Conservation (phyloP, 1,139 yeast species). For the Saccharomyces hybrid region DNA sequence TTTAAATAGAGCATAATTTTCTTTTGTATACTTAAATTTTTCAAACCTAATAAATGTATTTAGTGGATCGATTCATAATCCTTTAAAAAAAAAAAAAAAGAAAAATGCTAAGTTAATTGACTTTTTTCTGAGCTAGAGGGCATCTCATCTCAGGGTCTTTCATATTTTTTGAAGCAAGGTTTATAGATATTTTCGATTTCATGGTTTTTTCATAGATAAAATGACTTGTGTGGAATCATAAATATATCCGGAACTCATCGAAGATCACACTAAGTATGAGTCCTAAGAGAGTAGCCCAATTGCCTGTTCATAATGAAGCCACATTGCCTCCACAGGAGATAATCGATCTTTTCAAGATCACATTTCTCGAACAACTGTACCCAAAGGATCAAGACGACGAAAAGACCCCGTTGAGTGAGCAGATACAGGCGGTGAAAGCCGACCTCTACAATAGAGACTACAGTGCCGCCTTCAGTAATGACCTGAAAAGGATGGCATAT, state of each 20-base stretch:
- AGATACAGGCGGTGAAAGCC: conserved; percentile 63
- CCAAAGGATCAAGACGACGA: conserved; percentile 27
- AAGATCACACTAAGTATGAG: neutral
- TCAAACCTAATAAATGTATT: neutral
- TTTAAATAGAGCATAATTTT: neutral
- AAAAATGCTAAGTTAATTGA: neutral
- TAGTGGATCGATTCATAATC: neutral
- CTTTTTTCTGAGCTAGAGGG: neutral
- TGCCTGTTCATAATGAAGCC: conserved; percentile 20
- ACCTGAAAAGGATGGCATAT: conserved; percentile 64
- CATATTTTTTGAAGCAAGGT: neutral
- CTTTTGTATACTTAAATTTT: conserved; percentile 4
- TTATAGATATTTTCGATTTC: neutral
- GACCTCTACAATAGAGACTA: conserved; percentile 65
- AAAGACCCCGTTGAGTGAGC: conserved; percentile 29
- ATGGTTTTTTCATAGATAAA: neutral
- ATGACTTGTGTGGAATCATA: neutral
- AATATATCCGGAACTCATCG: neutral
- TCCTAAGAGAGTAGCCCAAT: conserved; percentile 7
- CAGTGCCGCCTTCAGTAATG: conserved; percentile 55
- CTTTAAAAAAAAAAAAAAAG: neutral
- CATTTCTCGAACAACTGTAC: conserved; percentile 42
- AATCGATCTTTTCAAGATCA: conserved; percentile 42
- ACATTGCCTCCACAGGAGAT: conserved; percentile 37
- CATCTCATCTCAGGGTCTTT: neutral